Conservation (phyloP, 768 basidiomycete species). For the Psilocybe tampanensis region DNA sequence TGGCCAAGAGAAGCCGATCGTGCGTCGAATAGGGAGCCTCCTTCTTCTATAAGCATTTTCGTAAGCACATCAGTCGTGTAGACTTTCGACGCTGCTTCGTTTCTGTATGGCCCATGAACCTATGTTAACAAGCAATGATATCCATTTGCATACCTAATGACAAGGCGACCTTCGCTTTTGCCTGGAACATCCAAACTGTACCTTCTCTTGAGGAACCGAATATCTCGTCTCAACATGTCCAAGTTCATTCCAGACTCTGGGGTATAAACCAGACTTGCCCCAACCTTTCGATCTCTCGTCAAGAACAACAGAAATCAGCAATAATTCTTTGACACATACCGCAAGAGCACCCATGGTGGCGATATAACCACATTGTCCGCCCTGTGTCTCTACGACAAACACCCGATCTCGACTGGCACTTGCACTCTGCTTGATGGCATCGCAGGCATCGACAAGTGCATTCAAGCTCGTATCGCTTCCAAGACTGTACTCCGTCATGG, state of each 20-base stretch:
- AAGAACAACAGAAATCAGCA: background rate
- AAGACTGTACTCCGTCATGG: slow-evolving; percentile 93
- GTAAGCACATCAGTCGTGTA: slow-evolving; percentile 93
- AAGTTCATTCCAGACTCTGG: slow-evolving; percentile 90
- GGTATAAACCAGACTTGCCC: slow-evolving; percentile 92
- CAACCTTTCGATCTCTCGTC: slow-evolving; percentile 50
- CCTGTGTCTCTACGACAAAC: slow-evolving; percentile 98
- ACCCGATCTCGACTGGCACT: slow-evolving; percentile 95
- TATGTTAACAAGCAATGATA: no score
- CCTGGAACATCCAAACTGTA: slow-evolving; percentile 88
- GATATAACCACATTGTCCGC: slow-evolving; percentile 94
- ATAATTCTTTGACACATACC: slow-evolving; percentile 50
- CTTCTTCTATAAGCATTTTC: slow-evolving; percentile 95
- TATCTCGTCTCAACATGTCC: slow-evolving; percentile 79
- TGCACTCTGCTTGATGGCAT: slow-evolving; percentile 98
- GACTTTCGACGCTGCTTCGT: slow-evolving; percentile 82
- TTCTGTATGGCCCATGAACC: slow-evolving; percentile 45
- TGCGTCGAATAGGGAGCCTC: slow-evolving; percentile 89
- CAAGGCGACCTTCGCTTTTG: slow-evolving; percentile 89
- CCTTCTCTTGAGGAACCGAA: slow-evolving; percentile 83
- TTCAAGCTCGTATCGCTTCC: slow-evolving; percentile 98
- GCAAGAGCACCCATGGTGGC: slow-evolving; percentile 95
- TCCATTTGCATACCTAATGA: slow-evolving; percentile 64
- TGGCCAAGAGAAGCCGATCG: slow-evolving; percentile 96
- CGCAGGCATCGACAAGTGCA: slow-evolving; percentile 95